Evolutionary conservation across 148 eudicot species (phyloP).

Genomic region (Silene uniflora): DNA sequence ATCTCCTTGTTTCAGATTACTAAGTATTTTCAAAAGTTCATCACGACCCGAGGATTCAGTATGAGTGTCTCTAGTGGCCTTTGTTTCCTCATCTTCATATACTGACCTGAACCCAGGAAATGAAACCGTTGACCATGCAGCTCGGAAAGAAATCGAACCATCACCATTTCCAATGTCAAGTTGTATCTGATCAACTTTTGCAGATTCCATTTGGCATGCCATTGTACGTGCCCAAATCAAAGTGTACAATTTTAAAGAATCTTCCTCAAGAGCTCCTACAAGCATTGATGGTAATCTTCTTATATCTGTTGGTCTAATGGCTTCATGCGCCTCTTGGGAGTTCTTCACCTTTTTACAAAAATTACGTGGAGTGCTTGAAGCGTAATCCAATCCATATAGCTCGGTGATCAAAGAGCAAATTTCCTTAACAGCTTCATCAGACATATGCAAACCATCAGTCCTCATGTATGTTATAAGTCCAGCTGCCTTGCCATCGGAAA

Average conservation of each 20-base stretch:
- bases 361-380: slow-evolving; percentile 53
- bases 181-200: slow-evolving; percentile 59
- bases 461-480: slow-evolving; percentile 92
- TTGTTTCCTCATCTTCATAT: slow-evolving; percentile 63
- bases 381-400: slow-evolving; percentile 63
- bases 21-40: slow-evolving; percentile 43
- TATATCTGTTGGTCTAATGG: slow-evolving; percentile 89
- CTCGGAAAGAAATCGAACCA: slow-evolving; percentile 52
- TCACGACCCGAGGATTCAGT: slow-evolving; percentile 41
- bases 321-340: slow-evolving; percentile 99
- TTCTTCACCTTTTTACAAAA: slow-evolving; percentile 84
- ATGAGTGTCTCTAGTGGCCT: slow-evolving; percentile 38
- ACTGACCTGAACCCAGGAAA: slow-evolving; percentile 76
- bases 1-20: slow-evolving; percentile 52
- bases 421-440: slow-evolving; percentile 68
- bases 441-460: slow-evolving; percentile 89
- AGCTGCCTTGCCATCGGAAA: slow-evolving; percentile 53
- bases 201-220: slow-evolving; percentile 94
- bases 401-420: slow-evolving; percentile 56
- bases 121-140: slow-evolving; percentile 56
- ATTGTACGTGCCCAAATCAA: slow-evolving; percentile 91
- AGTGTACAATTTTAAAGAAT: slow-evolving; percentile 67
- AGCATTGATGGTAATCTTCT: slow-evolving; percentile 64
- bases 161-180: slow-evolving; percentile 57
- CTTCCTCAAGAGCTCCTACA: slow-evolving; percentile 63